phyloP scores from a whole-genome alignment of 2,329 filamentous ascomycete genomes.

The Trichoderma sp. region DNA sequence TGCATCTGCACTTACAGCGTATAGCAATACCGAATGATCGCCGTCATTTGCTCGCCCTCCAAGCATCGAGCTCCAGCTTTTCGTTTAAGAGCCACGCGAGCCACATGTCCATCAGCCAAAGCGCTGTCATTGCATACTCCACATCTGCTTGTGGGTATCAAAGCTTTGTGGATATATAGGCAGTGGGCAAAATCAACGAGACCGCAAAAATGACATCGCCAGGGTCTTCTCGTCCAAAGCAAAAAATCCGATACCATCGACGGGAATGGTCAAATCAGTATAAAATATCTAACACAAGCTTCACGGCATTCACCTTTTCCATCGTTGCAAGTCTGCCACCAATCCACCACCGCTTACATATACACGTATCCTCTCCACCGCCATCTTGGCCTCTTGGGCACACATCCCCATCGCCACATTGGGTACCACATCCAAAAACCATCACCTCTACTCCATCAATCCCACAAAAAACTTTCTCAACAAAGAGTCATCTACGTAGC shows the following conservation, averaged over 20 bases:
- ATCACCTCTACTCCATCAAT: too few species aligned
- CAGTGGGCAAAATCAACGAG: neutral
- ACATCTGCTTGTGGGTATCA: neutral
- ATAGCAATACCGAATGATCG: neutral
- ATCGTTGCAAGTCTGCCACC: neutral
- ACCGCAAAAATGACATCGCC: neutral
- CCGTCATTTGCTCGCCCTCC: neutral
- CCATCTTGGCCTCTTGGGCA: conserved; percentile 6
- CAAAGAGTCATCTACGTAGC: neutral
- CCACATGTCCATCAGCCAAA: neutral
- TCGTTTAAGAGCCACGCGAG: neutral
- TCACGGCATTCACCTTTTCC: neutral
- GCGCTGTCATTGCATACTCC: neutral
- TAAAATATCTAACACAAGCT: neutral
- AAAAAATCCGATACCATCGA: too few species aligned
- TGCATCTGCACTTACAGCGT: neutral
- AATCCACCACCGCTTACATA: neutral
- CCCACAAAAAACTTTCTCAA: neutral
- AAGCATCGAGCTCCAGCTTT: neutral
- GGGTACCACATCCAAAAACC: neutral
- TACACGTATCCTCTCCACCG: neutral
- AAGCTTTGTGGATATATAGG: neutral
- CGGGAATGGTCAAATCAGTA: neutral
- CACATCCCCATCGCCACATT: too few species aligned
- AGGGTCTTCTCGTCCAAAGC: neutral